phyloP scores from a whole-genome alignment of 1,139 yeast species.

The Yamadazyma sp. region DNA sequence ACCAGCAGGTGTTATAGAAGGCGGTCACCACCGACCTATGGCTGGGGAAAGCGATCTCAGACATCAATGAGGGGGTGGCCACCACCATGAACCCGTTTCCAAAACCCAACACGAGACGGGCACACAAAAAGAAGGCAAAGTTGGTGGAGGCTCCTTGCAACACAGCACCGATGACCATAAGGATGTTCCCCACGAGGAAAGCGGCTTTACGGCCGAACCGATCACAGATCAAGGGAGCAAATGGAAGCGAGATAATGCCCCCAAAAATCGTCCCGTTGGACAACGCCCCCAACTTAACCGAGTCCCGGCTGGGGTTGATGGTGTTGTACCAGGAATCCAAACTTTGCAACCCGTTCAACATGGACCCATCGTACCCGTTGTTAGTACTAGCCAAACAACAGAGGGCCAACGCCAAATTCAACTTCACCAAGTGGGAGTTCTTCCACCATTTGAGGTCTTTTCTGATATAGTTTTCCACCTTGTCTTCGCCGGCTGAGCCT shows the following conservation, averaged over 20 bases:
- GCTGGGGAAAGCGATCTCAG: constrained; percentile 47
- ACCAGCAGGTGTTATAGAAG: constrained; percentile 50
- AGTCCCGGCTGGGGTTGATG: constrained; percentile 38
- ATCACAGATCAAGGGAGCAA: constrained; percentile 27
- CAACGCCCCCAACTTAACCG: constrained; percentile 41
- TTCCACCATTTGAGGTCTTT: constrained; percentile 16
- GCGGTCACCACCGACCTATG: constrained; percentile 49
- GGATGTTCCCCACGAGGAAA: constrained; percentile 25
- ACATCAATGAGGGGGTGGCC: constrained; percentile 41
- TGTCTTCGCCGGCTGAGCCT: constrained; percentile 3
- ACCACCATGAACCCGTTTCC: constrained; percentile 38
- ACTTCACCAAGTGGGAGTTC: constrained; percentile 33
- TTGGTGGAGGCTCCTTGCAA: constrained; percentile 36
- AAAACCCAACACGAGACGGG: constrained; percentile 10
- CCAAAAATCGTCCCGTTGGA: constrained; percentile 33
- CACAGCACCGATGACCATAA: constrained; percentile 36
- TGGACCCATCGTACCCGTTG: constrained; percentile 53
- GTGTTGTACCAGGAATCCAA: constrained; percentile 31
- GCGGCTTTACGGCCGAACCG: constrained; percentile 34
- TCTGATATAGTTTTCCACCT: constrained; percentile 12
- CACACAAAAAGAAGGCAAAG: constrained; percentile 9
- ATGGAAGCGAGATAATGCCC: constrained; percentile 17
- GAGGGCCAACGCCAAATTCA: constrained; percentile 37
- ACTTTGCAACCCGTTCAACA: constrained; percentile 53
- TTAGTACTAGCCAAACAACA: constrained; percentile 47